A percentile compares a stretch with the other conserved stretches of the same genome.
Evolutionary conservation across 176 grass and related monocot genomes (phyloP).

Genomic region (Oryza punctata): DNA sequence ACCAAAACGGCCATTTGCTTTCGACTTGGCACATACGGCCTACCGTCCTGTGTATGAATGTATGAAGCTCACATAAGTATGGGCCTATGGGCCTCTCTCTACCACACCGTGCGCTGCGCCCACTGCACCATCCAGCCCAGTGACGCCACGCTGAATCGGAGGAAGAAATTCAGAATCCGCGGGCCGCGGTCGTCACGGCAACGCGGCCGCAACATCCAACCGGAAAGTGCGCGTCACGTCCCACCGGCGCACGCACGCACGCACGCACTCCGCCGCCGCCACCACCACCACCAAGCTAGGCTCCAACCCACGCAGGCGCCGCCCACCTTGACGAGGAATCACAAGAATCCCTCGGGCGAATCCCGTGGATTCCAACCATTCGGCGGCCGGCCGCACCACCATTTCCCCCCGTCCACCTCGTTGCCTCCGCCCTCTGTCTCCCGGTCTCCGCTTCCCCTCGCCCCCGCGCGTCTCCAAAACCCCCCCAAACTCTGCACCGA

Average conservation of each 20-base stretch:
- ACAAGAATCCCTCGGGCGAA: neutral
- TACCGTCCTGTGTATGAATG: too few relatives aligned
- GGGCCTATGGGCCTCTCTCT: too few relatives aligned
- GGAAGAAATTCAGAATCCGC: neutral
- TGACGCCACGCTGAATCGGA: neutral
- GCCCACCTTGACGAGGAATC: neutral
- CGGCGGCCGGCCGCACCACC: neutral
- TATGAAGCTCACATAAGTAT: too few relatives aligned
- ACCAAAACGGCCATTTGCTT: too few relatives aligned
- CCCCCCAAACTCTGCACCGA: neutral
- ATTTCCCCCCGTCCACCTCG: neutral
- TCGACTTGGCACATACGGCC: too few relatives aligned
- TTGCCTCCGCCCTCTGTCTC: constrained; percentile 9
- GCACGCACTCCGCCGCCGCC: neutral
- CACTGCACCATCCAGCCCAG: neutral
- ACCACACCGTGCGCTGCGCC: neutral
- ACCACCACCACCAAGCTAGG: neutral
- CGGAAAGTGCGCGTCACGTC: neutral
- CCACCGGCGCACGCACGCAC: neutral
- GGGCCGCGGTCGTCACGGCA: neutral
- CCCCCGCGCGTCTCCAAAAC: neutral
- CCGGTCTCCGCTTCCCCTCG: neutral
- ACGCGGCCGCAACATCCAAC: neutral
- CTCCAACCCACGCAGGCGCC: neutral
- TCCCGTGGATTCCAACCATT: neutral